These are phyloP conservation scores for Fusarium sp. DNA, from an alignment of 2,329 filamentous ascomycete species.

Conservation along the genomic window DNA sequence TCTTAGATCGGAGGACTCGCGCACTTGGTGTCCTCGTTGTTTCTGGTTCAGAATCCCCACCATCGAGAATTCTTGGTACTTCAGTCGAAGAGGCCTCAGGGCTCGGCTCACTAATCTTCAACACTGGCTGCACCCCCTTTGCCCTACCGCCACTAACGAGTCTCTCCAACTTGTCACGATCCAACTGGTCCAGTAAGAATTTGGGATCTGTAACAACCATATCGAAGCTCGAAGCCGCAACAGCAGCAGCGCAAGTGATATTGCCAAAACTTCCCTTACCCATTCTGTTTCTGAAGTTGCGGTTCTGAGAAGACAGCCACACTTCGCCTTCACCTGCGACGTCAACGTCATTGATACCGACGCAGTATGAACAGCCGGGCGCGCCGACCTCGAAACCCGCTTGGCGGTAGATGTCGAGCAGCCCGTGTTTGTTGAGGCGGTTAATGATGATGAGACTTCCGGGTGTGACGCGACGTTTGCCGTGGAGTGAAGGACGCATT, in stretches of 20 bases:
- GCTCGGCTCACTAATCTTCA: background rate
- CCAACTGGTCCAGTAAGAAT: background rate
- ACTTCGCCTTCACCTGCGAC: background rate
- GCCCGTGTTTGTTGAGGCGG: background rate
- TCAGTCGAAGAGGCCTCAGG: background rate
- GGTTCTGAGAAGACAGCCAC: background rate
- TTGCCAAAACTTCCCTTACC: background rate
- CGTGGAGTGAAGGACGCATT: background rate
- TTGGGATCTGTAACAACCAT: background rate
- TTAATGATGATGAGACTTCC: background rate
- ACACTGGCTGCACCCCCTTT: background rate
- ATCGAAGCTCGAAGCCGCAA: background rate
- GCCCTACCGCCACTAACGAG: background rate
- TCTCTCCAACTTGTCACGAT: background rate
- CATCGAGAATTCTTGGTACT: background rate
- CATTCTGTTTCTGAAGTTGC: background rate
- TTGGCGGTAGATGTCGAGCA: background rate
- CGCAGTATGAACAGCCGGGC: background rate
- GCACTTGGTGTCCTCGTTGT: background rate
- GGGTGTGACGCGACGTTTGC: background rate
- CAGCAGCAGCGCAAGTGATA: background rate
- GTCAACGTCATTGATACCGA: background rate
- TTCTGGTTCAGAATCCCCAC: background rate
- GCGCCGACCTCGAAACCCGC: background rate
- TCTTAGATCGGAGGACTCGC: background rate